Conservation (phyloP, 2,329 filamentous ascomycete species). For the Hypocreales sp. region DNA sequence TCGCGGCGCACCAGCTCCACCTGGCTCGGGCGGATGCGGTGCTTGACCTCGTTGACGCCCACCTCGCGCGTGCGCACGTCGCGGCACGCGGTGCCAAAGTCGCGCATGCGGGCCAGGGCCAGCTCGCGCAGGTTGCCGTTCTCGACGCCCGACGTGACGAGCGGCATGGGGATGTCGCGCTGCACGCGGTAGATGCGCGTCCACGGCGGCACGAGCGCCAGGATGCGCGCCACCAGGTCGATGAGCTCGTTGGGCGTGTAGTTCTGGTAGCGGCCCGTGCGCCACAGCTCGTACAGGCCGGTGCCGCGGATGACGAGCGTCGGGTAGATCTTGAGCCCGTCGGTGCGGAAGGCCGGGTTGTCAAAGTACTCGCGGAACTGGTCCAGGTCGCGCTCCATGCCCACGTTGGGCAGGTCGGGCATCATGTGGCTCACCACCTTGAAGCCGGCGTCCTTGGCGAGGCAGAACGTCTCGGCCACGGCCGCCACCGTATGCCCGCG, state of each 20-base stretch:
- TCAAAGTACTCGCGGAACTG: constrained; percentile 98
- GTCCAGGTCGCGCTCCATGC: constrained; percentile 93
- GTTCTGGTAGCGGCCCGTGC: constrained; percentile 93
- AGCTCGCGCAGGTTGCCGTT: constrained; percentile 93
- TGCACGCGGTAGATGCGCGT: constrained; percentile 97
- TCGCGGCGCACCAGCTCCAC: constrained; percentile 89
- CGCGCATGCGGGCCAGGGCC: constrained; percentile 94
- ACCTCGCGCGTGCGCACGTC: constrained; percentile 95
- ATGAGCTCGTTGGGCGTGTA: constrained; percentile 96
- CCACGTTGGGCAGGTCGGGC: constrained; percentile 94
- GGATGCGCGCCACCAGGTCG: constrained; percentile 88
- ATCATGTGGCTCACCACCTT: constrained; percentile 99
- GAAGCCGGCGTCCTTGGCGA: constrained; percentile 96
- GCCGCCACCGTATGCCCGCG: constrained; percentile 89
- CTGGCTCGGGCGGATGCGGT: constrained; percentile 93
- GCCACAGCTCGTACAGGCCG: constrained; percentile 92
- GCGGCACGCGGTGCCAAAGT: constrained; percentile 92
- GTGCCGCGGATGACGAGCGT: constrained; percentile 95
- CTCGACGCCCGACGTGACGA: constrained; percentile 96
- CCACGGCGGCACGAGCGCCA: constrained; percentile 91
- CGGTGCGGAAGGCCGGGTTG: constrained; percentile 87
- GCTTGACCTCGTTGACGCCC: constrained; percentile 96
- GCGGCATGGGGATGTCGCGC: constrained; percentile 97
- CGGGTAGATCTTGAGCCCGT: constrained; percentile 95
- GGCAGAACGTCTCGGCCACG: constrained; percentile 89